These are phyloP conservation scores for Pharnaceum exiguum DNA, from an alignment of 148 eudicot genomes.

Conservation along the genomic window DNA sequence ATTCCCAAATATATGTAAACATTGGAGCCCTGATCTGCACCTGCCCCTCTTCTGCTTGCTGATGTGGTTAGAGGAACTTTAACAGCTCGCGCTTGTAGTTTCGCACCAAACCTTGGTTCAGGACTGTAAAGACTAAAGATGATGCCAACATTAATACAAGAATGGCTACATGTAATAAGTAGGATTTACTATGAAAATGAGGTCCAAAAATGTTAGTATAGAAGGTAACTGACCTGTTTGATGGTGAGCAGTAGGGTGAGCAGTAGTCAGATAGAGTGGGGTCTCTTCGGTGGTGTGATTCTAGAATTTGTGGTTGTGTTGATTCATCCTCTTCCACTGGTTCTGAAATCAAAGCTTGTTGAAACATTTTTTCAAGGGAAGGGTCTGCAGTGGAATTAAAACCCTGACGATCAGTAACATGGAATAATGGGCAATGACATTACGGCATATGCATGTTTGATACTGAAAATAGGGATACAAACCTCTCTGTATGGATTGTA, in stretches of 20 bases:
- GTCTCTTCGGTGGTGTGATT: conserved; percentile 26
- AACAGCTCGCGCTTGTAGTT: conserved; percentile 26
- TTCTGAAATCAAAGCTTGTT: neutral
- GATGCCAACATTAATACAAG: no score
- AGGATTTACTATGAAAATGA: neutral
- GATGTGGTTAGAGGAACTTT: conserved; percentile 12
- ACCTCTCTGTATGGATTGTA: conserved; percentile 23
- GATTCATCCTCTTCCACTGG: conserved; percentile 1
- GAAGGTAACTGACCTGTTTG: conserved; percentile 23
- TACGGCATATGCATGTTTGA: no score
- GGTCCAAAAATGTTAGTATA: neutral
- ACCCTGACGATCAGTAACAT: neutral
- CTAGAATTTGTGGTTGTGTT: neutral
- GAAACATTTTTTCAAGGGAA: neutral
- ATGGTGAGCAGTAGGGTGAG: conserved; percentile 19
- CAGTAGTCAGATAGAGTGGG: conserved; percentile 38
- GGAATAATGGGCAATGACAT: neutral
- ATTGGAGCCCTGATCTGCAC: conserved; percentile 6
- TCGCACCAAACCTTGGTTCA: conserved; percentile 24
- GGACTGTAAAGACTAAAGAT: conserved; percentile 14
- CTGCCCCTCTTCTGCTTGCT: neutral
- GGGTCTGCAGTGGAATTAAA: no score
- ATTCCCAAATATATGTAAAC: conserved; percentile 31
- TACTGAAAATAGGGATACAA: neutral
- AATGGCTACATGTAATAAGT: no score